A percentile compares a stretch with the other conserved stretches of the same genome.
These are phyloP conservation scores for Saccharomyces paradoxus DNA, from an alignment of 805 yeast genomes.

Conservation along the genomic window DNA sequence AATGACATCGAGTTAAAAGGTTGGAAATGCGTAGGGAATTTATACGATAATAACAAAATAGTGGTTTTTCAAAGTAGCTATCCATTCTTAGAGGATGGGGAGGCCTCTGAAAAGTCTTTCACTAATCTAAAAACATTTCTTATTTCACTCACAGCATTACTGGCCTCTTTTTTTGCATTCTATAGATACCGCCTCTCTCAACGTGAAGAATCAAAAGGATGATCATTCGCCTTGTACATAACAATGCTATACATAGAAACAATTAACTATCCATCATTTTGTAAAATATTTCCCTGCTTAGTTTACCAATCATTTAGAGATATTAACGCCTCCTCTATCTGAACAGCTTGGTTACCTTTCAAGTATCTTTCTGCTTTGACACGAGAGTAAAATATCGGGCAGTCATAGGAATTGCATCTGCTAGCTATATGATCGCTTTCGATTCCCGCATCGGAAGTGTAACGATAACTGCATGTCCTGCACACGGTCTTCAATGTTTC, in stretches of 20 bases:
- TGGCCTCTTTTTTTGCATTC: neutral
- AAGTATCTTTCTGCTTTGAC: conserved; percentile 34
- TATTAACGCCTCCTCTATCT: conserved; percentile 6
- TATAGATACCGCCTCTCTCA: neutral
- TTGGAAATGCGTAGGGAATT: conserved; percentile 25
- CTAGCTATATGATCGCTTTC: conserved; percentile 24
- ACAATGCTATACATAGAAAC: neutral
- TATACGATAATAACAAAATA: conserved; percentile 13
- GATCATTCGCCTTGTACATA: neutral
- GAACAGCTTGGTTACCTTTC: conserved; percentile 10
- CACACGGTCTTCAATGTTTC: conserved; percentile 31
- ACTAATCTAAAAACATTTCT: neutral
- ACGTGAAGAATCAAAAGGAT: neutral
- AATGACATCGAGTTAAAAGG: conserved; percentile 15
- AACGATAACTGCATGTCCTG: conserved; percentile 29
- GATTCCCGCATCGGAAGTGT: conserved; percentile 21
- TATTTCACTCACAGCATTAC: neutral
- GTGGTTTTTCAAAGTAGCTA: conserved; percentile 16
- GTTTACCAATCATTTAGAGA: conserved; percentile 17
- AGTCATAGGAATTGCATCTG: conserved; percentile 54
- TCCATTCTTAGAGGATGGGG: neutral
- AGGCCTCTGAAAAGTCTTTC: neutral
- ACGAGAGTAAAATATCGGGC: conserved; percentile 52
- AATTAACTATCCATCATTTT: neutral
- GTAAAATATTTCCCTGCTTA: neutral